Evolutionary conservation across 2,329 filamentous ascomycete genomes (phyloP), one percentile per base, ranked within the genome.

Genomic region (Parastagonospora nodorum): DNA sequence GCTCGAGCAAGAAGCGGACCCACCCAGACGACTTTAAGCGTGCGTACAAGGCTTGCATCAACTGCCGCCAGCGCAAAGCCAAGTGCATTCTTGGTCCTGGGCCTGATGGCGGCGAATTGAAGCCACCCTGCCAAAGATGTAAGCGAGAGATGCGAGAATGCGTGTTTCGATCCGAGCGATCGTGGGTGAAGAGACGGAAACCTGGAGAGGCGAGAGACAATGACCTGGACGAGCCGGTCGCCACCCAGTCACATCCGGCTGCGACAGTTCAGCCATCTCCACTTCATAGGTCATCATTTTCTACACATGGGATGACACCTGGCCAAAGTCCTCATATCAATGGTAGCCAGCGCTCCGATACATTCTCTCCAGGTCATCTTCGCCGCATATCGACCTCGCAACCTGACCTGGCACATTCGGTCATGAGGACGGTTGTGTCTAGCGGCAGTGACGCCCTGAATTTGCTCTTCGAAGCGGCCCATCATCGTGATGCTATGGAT

Each of bases 41-140:
- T 53, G 78, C 79, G 32, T 82, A 82, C 75, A 82, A 82, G 66
- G 80, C 80, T 16, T 82, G 80, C 63, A 76, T 81, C 50, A 76
- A 78, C 50, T 82, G 79, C 59, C 78, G 79, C 43, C 76, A 80
- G 58, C 74, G 78, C 45, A 82, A 82, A 67, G 78, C 79, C 43
- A 81, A 79, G 66, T 82, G 80, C 56, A 78, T 81, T 33, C 64
- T 81, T 24, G 74, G 74, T 9, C 74, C 73, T 4, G 65, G 74
- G 4, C 75, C 73, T 2, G 69, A 75, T 48, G 71, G 69, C 32
- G 74, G 74, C 50, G 77, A 78, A 24, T 64, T 73, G 39, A 72
- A 73, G 53, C 69, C 72, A 9, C 73, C 78, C 29, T 82, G 80
- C 60, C 75, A 77, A 39, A 69, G 78, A 63, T 82, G 80, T 63